Percentiles rank a stretch among this genome's conserved stretches.
Conservation (phyloP, 257 asterid genomes). For the Petrea volubilis region DNA sequence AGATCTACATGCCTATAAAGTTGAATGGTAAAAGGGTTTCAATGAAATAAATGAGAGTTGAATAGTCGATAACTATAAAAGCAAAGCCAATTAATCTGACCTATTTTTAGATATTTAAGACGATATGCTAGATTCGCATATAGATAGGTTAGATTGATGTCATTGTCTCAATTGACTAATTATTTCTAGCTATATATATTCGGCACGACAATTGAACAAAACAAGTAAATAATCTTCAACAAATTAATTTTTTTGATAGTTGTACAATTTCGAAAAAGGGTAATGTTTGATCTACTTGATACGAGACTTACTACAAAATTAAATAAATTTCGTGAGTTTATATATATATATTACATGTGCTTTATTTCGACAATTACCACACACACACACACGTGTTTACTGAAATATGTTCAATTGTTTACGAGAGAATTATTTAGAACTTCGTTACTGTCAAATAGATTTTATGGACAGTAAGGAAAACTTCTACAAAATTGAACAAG, state of each 20-base stretch:
- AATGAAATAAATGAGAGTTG: background rate
- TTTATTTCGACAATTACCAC: too few species aligned
- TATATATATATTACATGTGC: too few species aligned
- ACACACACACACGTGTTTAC: too few species aligned
- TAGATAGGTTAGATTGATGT: slow-evolving; percentile 19
- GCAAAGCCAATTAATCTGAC: background rate
- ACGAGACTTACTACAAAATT: too few species aligned
- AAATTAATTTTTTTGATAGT: background rate
- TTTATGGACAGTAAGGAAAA: too few species aligned
- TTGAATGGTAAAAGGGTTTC: background rate
- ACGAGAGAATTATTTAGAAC: too few species aligned
- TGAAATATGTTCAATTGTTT: too few species aligned
- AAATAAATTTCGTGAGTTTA: too few species aligned
- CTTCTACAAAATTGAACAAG: too few species aligned
- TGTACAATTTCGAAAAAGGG: too few species aligned
- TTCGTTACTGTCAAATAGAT: too few species aligned
- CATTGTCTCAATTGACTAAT: slow-evolving; percentile 4
- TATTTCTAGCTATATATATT: background rate
- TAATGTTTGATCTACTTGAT: too few species aligned
- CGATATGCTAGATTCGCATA: background rate
- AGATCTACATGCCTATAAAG: background rate
- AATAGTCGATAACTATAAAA: background rate
- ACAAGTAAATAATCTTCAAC: background rate
- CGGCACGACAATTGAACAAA: background rate
- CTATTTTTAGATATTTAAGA: background rate